Evolutionary conservation across 2,329 filamentous ascomycete genomes (phyloP), one percentile per base, ranked within the genome.

Genomic region (Venturiaceae sp.): DNA sequence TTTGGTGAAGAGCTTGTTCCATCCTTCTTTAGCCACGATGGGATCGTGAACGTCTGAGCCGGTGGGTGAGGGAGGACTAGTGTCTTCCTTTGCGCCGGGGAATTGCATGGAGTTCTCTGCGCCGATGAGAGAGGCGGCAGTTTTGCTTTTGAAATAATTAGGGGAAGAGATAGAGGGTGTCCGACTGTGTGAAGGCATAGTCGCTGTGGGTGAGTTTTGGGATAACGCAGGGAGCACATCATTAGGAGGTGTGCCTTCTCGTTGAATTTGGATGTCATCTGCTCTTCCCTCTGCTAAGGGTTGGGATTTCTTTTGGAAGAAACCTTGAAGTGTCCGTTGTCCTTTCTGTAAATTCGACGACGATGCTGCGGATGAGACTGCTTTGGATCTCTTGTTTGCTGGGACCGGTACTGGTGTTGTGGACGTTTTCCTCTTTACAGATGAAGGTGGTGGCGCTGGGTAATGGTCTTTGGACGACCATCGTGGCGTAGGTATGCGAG

Each of bases 1-100:
- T 69, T 87, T 90, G 16, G 85, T 83, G 62, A 97, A 85, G 14
- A 97, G 78, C 68, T 87, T 91, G 4, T 84, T 85, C 94, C 94
- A 97, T 23, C 86, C 87, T 67, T 94, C 87, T 69, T 90, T 92
- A 50, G 82, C 81, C 61, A 82, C 78, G 54, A 90, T 83, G 0
- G 87, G 85, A 64, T 92, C 88, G 61, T 87, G 77, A 1, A 83
- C 76, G 11, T 19, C 13, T 23, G 46, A 5, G 6, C 28, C 19
- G 19, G 32, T 5, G 14, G 39, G 36, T 14, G 37, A 36, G 19
- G 41, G n/a, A 9, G 26, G 47, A 19, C 16, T 33, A 16, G 13
- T 32, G 19, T 33, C 11, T n/a, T 54, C 39, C 14, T 32, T 2
- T 7, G 34, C 23, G 26, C 21, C 32, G 23, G 37, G 21, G 6